These are phyloP conservation scores for Fusarium redolens DNA, from an alignment of 2,329 filamentous ascomycete species.

Conservation along the genomic window DNA sequence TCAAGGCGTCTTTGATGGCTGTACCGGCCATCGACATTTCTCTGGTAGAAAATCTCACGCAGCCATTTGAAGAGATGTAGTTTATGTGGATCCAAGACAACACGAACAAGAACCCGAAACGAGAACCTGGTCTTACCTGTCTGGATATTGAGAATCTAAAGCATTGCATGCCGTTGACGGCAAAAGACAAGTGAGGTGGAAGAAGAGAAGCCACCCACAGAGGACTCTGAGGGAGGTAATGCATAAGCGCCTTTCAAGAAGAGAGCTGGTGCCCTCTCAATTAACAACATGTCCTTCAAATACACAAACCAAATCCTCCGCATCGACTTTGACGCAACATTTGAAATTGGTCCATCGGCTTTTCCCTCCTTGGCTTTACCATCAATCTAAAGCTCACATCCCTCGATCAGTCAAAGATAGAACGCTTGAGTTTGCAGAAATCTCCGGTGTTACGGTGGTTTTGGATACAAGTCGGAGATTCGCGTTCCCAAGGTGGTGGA, in stretches of 20 bases:
- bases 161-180: background rate
- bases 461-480: background rate
- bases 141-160: background rate
- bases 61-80: slow-evolving; percentile 51
- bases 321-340: slow-evolving; percentile 50
- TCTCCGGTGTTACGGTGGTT: background rate
- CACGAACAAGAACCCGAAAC: background rate
- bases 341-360: too few relatives aligned
- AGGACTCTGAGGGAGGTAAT: background rate
- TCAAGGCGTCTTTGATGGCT: background rate
- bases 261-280: slow-evolving; percentile 46
- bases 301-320: slow-evolving; percentile 46
- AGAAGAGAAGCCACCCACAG: background rate
- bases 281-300: slow-evolving; percentile 52
- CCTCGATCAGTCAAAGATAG: slow-evolving; percentile 1
- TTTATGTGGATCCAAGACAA: slow-evolving; percentile 49
- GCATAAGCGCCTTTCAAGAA: slow-evolving; percentile 45
- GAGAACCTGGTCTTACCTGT: background rate
- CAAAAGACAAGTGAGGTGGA: slow-evolving; percentile 9
- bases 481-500: background rate
- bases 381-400: background rate
- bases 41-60: slow-evolving; percentile 46
- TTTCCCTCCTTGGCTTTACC: slow-evolving; percentile 50
- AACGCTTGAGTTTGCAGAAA: background rate
- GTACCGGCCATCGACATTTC: background rate